These are phyloP conservation scores for Glebionis coronaria DNA, from an alignment of 129 eudicot genomes.

Conservation along the genomic window DNA sequence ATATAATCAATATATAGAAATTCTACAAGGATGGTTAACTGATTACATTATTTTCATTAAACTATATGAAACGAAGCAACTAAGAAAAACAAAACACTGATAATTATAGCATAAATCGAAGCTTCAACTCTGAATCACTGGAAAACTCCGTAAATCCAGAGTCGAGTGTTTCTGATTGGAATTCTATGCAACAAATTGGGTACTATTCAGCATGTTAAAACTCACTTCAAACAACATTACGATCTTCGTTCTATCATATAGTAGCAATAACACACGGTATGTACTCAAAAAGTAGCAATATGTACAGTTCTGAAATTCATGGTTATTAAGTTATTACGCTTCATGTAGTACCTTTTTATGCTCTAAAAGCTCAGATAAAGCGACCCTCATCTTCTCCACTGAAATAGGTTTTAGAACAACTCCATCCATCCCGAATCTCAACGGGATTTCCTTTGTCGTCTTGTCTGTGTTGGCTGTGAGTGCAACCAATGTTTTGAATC, in stretches of 20 bases:
- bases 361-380: slow-evolving; percentile 64
- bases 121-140: background rate
- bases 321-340: slow-evolving; percentile 10
- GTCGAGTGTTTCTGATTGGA: slow-evolving; percentile 10
- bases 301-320: slow-evolving; percentile 16
- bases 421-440: slow-evolving; percentile 82
- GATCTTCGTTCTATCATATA: slow-evolving; percentile 3
- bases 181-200: slow-evolving; percentile 28
- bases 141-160: background rate
- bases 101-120: background rate
- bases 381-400: slow-evolving; percentile 80
- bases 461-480: slow-evolving; percentile 62
- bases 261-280: slow-evolving; percentile 12
- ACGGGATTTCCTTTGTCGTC: slow-evolving; percentile 48
- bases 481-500: too few relatives aligned
- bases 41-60: background rate
- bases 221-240: slow-evolving; percentile 16
- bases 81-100: background rate
- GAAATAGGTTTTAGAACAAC: slow-evolving; percentile 71
- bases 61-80: too few relatives aligned
- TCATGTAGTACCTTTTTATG: slow-evolving; percentile 43
- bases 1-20: background rate
- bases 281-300: slow-evolving; percentile 22
- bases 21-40: background rate
- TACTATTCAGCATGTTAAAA: slow-evolving; percentile 14